phyloP scores from a whole-genome alignment of 306 rosid genomes.

The Lathyrus oleraceus region DNA sequence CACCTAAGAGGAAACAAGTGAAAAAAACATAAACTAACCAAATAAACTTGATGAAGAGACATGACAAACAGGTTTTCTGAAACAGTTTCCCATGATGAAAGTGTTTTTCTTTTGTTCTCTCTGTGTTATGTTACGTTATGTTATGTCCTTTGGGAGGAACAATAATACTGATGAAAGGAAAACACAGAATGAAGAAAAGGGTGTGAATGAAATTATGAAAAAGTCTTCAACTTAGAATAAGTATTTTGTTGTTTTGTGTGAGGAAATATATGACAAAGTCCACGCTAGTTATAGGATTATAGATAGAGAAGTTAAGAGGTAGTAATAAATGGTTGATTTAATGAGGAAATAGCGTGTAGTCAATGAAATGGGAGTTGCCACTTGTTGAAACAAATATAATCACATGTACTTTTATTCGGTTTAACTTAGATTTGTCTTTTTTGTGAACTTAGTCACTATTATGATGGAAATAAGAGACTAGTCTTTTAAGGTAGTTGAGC shows the following conservation, averaged over 20 bases:
- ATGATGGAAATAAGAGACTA: background rate
- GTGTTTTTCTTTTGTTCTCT: background rate
- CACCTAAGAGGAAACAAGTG: constrained; percentile 5
- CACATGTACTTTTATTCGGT: background rate
- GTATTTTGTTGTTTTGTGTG: constrained; percentile 1
- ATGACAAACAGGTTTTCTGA: constrained; percentile 63
- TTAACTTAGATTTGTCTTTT: constrained; percentile 25
- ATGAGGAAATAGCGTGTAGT: constrained; percentile 19
- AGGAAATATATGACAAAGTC: constrained; percentile 21
- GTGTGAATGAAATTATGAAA: background rate
- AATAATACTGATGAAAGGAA: background rate
- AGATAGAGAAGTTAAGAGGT: background rate
- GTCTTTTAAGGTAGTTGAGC: background rate
- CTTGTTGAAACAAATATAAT: background rate
- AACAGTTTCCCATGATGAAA: constrained; percentile 64
- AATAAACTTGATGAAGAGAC: constrained; percentile 61
- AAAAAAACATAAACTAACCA: constrained; percentile 37
- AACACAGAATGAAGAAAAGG: background rate
- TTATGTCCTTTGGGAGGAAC: background rate
- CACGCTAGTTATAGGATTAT: background rate
- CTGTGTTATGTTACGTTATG: background rate
- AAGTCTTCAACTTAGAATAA: background rate
- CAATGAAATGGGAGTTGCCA: constrained; percentile 33
- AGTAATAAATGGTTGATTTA: background rate
- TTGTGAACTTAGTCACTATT: background rate